A percentile compares a stretch with the other conserved stretches of the same genome.
Evolutionary conservation across 495 filamentous ascomycete genomes (phyloP).

Genomic region (Tuber umbilicatum): DNA sequence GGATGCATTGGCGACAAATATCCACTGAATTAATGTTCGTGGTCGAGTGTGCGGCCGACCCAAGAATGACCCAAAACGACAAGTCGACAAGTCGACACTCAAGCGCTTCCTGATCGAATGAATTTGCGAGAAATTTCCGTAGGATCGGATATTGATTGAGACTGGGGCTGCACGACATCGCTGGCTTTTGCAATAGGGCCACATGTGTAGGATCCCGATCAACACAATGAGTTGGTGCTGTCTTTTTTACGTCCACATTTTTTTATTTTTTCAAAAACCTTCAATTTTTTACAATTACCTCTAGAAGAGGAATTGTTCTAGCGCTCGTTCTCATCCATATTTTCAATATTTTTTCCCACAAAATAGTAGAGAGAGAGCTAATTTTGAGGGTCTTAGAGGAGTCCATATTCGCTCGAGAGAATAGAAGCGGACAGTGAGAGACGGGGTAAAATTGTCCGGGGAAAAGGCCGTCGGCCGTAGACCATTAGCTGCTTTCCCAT

Average conservation of each 20-base stretch:
- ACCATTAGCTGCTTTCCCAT: constrained; percentile 10
- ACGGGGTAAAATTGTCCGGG: neutral
- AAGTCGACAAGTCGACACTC: neutral
- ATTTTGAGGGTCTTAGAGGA: neutral
- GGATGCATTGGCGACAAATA: neutral
- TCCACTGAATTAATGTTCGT: neutral
- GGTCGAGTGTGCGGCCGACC: neutral
- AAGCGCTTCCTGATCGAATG: constrained; percentile 26
- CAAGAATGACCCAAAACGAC: neutral
- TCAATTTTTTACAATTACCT: neutral
- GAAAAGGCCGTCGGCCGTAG: neutral
- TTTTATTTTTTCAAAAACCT: constrained; percentile 15
- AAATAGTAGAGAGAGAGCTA: neutral
- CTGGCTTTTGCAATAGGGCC: constrained; percentile 36
- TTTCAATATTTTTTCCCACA: neutral
- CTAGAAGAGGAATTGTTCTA: neutral
- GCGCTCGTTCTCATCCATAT: neutral
- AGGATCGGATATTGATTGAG: constrained; percentile 36
- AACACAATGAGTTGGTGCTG: constrained; percentile 13
- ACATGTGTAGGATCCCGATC: constrained; percentile 30
- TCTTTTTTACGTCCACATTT: constrained; percentile 12
- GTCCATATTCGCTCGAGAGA: neutral
- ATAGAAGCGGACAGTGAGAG: neutral
- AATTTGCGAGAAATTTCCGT: constrained; percentile 19
- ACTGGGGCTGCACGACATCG: constrained; percentile 35